These are phyloP conservation scores for Lachnellula subtilissima DNA, from an alignment of 2,329 filamentous ascomycete species.

Conservation along the genomic window DNA sequence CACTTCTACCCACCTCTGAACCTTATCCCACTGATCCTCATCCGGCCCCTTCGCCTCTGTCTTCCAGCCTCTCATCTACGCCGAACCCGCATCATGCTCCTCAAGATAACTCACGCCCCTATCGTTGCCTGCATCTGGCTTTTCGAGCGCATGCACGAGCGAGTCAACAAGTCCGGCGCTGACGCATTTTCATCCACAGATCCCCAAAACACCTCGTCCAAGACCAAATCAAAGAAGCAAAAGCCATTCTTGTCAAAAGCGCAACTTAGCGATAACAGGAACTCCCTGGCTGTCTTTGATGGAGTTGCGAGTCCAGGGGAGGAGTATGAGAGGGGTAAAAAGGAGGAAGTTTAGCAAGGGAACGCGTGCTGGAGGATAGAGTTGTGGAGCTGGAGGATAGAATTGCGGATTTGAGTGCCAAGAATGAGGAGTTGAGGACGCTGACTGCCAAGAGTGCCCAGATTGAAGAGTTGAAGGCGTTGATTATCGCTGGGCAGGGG, in stretches of 20 bases:
- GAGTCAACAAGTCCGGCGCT: constrained; percentile 13
- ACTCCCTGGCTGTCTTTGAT: not conserved
- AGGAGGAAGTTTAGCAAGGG: constrained; percentile 6
- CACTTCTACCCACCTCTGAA: constrained; percentile 72
- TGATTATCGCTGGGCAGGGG: constrained; percentile 47
- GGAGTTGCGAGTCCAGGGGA: constrained; percentile 11
- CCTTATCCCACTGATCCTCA: constrained; percentile 64
- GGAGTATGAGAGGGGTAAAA: too few relatives aligned
- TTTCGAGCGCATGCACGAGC: constrained; percentile 40
- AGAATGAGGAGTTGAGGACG: constrained; percentile 44
- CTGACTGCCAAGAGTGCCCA: constrained; percentile 37
- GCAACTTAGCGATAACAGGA: constrained; percentile 2
- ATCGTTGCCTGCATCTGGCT: constrained; percentile 62
- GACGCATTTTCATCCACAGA: constrained; percentile 18
- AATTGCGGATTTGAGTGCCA: constrained; percentile 14
- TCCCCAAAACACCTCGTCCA: constrained; percentile 8
- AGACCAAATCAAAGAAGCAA: constrained; percentile 10
- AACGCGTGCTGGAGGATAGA: constrained; percentile 36
- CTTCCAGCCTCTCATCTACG: constrained; percentile 62
- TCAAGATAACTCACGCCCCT: constrained; percentile 60
- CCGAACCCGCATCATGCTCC: constrained; percentile 53
- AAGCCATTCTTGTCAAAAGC: not conserved
- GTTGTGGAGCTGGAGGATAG: constrained; percentile 35
- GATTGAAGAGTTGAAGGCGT: constrained; percentile 40
- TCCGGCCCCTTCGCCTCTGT: constrained; percentile 68